Percentiles rank a stretch among this genome's conserved stretches.
Evolutionary conservation across 2,329 filamentous ascomycete species (phyloP).

Genomic region (Botryotinia convoluta): DNA sequence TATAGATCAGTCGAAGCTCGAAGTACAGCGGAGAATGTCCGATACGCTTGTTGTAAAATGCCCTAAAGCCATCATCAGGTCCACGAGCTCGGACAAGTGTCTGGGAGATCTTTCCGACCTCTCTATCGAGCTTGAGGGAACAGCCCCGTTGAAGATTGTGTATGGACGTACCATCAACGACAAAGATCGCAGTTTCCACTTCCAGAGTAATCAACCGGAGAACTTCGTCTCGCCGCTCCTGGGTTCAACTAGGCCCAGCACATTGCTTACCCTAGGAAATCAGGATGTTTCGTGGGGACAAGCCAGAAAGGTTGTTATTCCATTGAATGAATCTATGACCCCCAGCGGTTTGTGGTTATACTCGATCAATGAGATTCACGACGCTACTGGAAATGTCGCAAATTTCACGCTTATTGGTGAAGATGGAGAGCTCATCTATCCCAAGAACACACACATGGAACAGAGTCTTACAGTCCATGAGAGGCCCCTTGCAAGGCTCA

Average conservation of each 20-base stretch:
- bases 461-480: conserved; percentile 85
- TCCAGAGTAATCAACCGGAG: conserved; percentile 91
- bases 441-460: conserved; percentile 61
- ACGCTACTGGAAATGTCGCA: conserved; percentile 83
- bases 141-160: conserved; percentile 85
- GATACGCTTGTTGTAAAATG: conserved; percentile 85
- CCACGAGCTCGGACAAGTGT: conserved; percentile 67
- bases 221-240: conserved; percentile 75
- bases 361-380: conserved; percentile 85
- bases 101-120: conserved; percentile 85
- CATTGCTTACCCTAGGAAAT: conserved; percentile 55
- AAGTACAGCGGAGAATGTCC: conserved; percentile 73
- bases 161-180: conserved; percentile 88
- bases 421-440: conserved; percentile 61
- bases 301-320: conserved; percentile 70
- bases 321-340: conserved; percentile 85
- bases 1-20: conserved; percentile 88
- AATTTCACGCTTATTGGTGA: conserved; percentile 67
- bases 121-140: conserved; percentile 78
- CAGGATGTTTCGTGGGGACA: conserved; percentile 80
- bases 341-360: conserved; percentile 82
- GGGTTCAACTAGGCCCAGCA: conserved; percentile 55
- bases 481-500: conserved; percentile 69
- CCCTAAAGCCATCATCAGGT: conserved; percentile 72
- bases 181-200: conserved; percentile 79